A percentile compares a stretch with the other conserved stretches of the same genome.
Evolutionary conservation across 176 grass and related monocot genomes (phyloP).

Genomic region (Bolboschoenus planiculmis): DNA sequence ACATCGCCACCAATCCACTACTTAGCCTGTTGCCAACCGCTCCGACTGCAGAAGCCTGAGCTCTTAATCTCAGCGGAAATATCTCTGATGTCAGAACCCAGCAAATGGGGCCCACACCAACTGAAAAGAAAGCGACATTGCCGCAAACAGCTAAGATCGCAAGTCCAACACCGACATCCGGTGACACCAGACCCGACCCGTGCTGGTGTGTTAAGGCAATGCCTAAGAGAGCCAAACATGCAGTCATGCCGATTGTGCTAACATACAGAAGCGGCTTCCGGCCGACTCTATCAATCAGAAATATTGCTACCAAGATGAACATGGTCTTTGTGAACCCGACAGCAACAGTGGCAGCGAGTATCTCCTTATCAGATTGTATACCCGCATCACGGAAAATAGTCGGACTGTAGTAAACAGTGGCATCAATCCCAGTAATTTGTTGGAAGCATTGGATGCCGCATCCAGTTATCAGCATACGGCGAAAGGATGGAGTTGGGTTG

Average conservation of each 20-base stretch:
- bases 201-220: conserved; percentile 34
- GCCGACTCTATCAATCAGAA: conserved; percentile 45
- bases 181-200: conserved; percentile 10
- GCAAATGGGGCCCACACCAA: conserved; percentile 64
- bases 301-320: conserved; percentile 55
- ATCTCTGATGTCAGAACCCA: conserved; percentile 76
- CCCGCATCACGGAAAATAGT: conserved; percentile 59
- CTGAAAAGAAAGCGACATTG: conserved; percentile 67
- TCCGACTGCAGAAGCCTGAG: conserved; percentile 56
- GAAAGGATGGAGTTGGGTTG: conserved; percentile 40
- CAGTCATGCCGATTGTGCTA: conserved; percentile 68
- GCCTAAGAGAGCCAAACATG: conserved; percentile 41
- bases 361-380: conserved; percentile 36
- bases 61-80: conserved; percentile 54
- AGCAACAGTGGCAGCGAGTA: conserved; percentile 56
- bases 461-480: conserved; percentile 48
- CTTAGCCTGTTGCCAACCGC: conserved; percentile 43
- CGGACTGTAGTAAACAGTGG: conserved; percentile 66
- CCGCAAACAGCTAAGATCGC: conserved; percentile 65
- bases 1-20: conserved; percentile 73
- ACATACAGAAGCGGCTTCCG: conserved; percentile 58
- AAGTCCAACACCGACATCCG: conserved; percentile 18
- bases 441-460: conserved; percentile 67
- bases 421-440: conserved; percentile 64
- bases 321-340: conserved; percentile 59